Conservation (phyloP, 1,284 basidiomycete genomes). For the Ceratobasidium sp. region DNA sequence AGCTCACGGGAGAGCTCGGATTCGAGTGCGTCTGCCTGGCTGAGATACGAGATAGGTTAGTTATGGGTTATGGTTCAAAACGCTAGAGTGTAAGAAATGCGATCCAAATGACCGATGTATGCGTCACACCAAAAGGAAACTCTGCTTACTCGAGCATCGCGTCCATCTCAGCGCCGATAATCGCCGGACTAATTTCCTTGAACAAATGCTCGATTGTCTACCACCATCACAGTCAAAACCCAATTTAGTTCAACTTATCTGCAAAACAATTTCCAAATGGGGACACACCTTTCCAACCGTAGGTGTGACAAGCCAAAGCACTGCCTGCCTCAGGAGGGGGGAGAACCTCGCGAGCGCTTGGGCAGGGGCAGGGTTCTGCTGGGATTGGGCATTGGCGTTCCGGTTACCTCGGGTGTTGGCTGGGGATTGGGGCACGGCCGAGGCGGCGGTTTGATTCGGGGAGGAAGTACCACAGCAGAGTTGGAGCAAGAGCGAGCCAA, state of each 20-base stretch:
- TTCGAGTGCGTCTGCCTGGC: constrained; percentile 83
- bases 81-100: background rate
- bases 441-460: constrained; percentile 68
- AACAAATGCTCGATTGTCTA: constrained; percentile 81
- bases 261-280: background rate
- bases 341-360: constrained; percentile 74
- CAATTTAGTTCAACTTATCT: no score
- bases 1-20: constrained; percentile 86
- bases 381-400: background rate
- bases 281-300: constrained; percentile 58
- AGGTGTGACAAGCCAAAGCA: constrained; percentile 38
- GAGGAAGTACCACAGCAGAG: constrained; percentile 76
- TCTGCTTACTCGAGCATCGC: constrained; percentile 67
- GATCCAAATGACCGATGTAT: background rate
- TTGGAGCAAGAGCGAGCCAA: constrained; percentile 86
- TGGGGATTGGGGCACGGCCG: constrained; percentile 62
- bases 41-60: constrained; percentile 46
- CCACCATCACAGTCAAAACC: constrained; percentile 39
- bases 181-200: constrained; percentile 74
- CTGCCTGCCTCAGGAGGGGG: constrained; percentile 45
- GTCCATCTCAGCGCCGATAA: constrained; percentile 80
- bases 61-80: background rate
- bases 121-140: constrained; percentile 53
- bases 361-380: constrained; percentile 80
- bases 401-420: background rate